These are phyloP conservation scores for Fusarium globosum DNA, from an alignment of 2,329 filamentous ascomycete species.

Conservation along the genomic window DNA sequence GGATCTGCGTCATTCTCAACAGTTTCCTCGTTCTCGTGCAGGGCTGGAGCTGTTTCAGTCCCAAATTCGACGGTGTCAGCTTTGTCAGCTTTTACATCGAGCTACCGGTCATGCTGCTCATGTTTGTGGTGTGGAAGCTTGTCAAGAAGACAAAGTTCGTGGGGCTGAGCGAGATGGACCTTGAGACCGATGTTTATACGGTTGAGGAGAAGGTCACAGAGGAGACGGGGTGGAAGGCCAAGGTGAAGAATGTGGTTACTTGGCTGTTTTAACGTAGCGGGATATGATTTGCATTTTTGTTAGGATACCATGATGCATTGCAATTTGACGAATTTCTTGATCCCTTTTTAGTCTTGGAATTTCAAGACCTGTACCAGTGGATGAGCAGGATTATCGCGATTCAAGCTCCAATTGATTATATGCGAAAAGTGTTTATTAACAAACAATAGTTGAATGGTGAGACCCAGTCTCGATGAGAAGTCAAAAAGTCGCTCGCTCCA, in stretches of 20 bases:
- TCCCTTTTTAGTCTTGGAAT: rapidly evolving
- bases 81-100: conserved; percentile 75
- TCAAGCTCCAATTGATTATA: background rate
- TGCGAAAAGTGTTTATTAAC: background rate
- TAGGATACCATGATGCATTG: background rate
- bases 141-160: conserved; percentile 71
- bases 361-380: background rate
- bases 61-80: conserved; percentile 65
- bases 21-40: conserved; percentile 70
- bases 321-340: background rate
- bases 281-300: background rate
- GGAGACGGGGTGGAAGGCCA: conserved; percentile 60
- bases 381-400: background rate
- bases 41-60: conserved; percentile 72
- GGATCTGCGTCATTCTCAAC: conserved; percentile 67
- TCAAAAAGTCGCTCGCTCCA: background rate
- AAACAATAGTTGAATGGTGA: conserved; percentile 4
- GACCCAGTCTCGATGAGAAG: conserved; percentile 17
- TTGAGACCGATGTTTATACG: conserved; percentile 69
- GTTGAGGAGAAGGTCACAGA: conserved; percentile 51
- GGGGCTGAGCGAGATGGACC: conserved; percentile 69
- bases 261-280: conserved; percentile 51
- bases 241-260: conserved; percentile 36
- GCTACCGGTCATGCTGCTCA: conserved; percentile 68
- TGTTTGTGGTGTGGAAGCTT: conserved; percentile 79